These are phyloP conservation scores for Fusarium tjaetaba DNA, from an alignment of 2,329 filamentous ascomycete species.

Conservation along the genomic window DNA sequence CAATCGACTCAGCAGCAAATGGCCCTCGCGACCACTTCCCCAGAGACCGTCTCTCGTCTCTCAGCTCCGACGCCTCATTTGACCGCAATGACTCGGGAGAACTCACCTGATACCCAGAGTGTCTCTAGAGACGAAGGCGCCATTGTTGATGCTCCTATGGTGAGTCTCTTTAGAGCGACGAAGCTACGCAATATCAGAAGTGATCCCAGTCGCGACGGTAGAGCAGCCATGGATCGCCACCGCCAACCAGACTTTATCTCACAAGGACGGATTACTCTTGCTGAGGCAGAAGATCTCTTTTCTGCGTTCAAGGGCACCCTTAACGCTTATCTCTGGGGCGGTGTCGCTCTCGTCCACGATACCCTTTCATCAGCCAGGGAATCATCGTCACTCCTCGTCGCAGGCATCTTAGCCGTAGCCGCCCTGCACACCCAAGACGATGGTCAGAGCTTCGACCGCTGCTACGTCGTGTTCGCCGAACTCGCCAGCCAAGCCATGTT, in stretches of 20 bases:
- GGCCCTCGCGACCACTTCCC: not conserved
- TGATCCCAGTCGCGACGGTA: not conserved
- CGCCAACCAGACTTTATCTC: not conserved
- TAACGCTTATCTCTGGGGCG: not conserved
- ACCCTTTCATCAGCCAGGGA: not conserved
- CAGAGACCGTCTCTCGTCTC: not conserved
- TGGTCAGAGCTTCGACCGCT: not conserved
- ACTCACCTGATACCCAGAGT: not conserved
- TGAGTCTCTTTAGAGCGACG: not conserved
- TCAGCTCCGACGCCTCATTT: not conserved
- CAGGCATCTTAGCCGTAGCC: not conserved
- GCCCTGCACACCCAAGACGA: not conserved
- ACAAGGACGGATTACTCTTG: not conserved
- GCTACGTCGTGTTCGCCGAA: not conserved
- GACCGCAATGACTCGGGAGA: not conserved
- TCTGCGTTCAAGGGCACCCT: not conserved
- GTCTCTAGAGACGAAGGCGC: not conserved
- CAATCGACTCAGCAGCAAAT: not conserved
- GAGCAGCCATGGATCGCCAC: not conserved
- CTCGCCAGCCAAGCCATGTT: not conserved
- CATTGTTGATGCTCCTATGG: not conserved
- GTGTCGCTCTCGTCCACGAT: not conserved
- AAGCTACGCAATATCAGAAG: not conserved
- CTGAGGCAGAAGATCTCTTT: not conserved
- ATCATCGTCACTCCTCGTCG: not conserved